These are phyloP conservation scores for Talaromyces amestolkiae DNA, from an alignment of 2,329 filamentous ascomycete genomes.

Conservation along the genomic window DNA sequence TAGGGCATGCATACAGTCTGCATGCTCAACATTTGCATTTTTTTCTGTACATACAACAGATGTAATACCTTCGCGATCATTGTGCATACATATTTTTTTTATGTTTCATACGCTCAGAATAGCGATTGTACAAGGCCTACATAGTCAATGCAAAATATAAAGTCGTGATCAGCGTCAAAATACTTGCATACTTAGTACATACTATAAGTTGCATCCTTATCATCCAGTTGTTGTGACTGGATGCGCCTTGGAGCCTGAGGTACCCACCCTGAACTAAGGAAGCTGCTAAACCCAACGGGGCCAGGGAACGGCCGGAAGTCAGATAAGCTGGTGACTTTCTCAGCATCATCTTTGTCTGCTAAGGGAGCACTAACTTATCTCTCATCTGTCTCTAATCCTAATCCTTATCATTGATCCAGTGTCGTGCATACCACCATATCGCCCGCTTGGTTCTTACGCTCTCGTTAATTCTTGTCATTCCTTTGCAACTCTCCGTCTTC, in stretches of 20 bases:
- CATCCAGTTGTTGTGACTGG: neutral
- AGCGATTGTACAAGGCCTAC: neutral
- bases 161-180: neutral
- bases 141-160: neutral
- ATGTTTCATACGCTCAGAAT: neutral
- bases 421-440: neutral
- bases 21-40: neutral
- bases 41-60: neutral
- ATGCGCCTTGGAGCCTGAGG: neutral
- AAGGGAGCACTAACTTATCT: neutral
- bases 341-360: neutral
- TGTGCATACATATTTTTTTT: neutral
- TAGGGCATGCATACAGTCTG: neutral
- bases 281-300: neutral
- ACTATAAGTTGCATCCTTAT: neutral
- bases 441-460: neutral
- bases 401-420: neutral
- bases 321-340: conserved; percentile 2
- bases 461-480: neutral
- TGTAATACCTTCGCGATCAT: neutral
- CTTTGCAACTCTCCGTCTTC: neutral
- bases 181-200: neutral
- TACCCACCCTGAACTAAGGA: neutral
- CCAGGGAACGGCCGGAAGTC: conserved; percentile 2
- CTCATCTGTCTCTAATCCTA: neutral